Percentiles rank a stretch among this genome's conserved stretches.
phyloP scores from a whole-genome alignment of 2,329 filamentous ascomycete species.

The Dactylellina leptospora region DNA sequence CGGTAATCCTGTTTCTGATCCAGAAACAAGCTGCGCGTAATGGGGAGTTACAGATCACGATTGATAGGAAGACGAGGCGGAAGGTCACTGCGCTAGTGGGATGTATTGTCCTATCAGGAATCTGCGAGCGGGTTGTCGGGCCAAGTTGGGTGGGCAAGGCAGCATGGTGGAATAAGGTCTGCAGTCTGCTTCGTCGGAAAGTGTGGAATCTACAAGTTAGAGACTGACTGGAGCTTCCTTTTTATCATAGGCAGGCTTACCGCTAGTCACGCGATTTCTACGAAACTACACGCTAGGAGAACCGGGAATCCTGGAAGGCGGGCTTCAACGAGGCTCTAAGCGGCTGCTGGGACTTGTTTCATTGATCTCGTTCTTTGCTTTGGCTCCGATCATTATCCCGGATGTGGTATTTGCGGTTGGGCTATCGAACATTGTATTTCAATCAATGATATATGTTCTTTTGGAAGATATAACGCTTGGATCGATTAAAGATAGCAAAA shows the following conservation, averaged over 20 bases:
- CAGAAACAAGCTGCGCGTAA: slow-evolving; percentile 25
- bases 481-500: slow-evolving; percentile 37
- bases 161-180: slow-evolving; percentile 52
- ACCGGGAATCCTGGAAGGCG: slow-evolving; percentile 42
- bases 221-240: background rate
- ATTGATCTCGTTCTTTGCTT: slow-evolving; percentile 30
- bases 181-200: background rate
- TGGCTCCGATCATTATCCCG: slow-evolving; percentile 32
- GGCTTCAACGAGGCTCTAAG: slow-evolving; percentile 31
- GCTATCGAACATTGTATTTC: slow-evolving; percentile 33
- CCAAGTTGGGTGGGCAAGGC: slow-evolving; percentile 41
- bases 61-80: slow-evolving; percentile 44
- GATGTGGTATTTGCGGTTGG: slow-evolving; percentile 35
- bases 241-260: slow-evolving; percentile 46
- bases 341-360: slow-evolving; percentile 32
- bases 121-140: slow-evolving; percentile 43
- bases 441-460: slow-evolving; percentile 45
- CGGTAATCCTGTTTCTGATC: slow-evolving; percentile 36
- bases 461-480: slow-evolving; percentile 42
- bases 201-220: too few relatives aligned
- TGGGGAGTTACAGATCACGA: slow-evolving; percentile 27
- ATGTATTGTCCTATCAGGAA: slow-evolving; percentile 43
- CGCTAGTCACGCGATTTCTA: slow-evolving; percentile 47
- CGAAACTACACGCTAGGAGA: slow-evolving; percentile 50
- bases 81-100: slow-evolving; percentile 44